A percentile compares a stretch with the other conserved stretches of the same genome.
Evolutionary conservation across 148 eudicot genomes (phyloP).

Genomic region (Diospyros lotus): DNA sequence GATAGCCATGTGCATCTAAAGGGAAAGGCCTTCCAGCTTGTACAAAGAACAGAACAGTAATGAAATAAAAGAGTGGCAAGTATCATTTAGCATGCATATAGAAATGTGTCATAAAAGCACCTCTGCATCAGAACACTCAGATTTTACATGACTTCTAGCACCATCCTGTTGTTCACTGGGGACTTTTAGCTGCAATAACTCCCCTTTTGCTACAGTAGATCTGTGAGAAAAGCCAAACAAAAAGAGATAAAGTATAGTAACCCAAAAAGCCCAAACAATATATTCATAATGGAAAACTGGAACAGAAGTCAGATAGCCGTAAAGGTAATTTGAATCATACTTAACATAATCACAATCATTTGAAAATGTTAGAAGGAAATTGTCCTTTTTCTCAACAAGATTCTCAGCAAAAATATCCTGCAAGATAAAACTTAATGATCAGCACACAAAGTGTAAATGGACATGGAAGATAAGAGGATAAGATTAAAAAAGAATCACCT

Average conservation of each 20-base stretch:
- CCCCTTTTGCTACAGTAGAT: constrained; percentile 51
- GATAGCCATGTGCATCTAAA: not conserved
- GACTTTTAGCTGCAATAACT: constrained; percentile 32
- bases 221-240: constrained; percentile 27
- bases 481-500: constrained; percentile 37
- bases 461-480: not conserved
- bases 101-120: constrained; percentile 22
- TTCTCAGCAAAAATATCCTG: constrained; percentile 93
- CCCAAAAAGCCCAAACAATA: not conserved
- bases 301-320: not conserved
- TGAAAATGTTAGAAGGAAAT: constrained; percentile 65
- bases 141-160: constrained; percentile 19
- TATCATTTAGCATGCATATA: not conserved
- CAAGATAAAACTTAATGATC: constrained; percentile 14
- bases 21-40: not conserved
- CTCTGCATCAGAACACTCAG: constrained; percentile 36
- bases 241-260: not conserved
- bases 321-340: constrained; percentile 30
- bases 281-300: not conserved
- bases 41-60: not conserved
- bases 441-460: not conserved
- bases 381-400: constrained; percentile 72
- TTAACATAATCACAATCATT: constrained; percentile 51
- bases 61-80: not conserved
- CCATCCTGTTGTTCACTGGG: constrained; percentile 24